Evolutionary conservation across 768 basidiomycete genomes (phyloP), one percentile per base, ranked within the genome.

Genomic region (Hirschioporus abietinus): DNA sequence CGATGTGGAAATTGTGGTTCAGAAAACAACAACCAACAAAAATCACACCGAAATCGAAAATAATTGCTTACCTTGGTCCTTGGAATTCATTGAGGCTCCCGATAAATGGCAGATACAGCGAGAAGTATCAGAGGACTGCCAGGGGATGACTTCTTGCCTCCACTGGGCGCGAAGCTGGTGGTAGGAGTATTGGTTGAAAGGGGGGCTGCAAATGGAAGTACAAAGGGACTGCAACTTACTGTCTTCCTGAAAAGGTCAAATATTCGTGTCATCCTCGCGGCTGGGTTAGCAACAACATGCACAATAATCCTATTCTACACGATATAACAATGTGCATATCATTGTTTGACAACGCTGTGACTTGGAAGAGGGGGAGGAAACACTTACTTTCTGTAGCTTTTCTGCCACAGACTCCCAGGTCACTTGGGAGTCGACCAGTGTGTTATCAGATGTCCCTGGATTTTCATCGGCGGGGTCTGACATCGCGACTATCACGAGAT

Each of bases 231-330:
- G 20, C 42, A 52, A 10, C 42, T 25, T 61, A 61, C 60, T 15
- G 60, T 61, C 25, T 61, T 61, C 30, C 30, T 25, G 60, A 25
- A 61, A 25, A 61, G 60, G 60, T 61, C 60, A 61, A 61, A 25
- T 34, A 61, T 25, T 34, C 60, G 60, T 61, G 25, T 61, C 24
- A 61, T 34, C 25, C 30, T 61, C 30, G 30, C 60, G 24, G 60
- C 60, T 25, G 60, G 60, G 60, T 61, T 61, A 34, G 60, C 30
- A 2, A 61, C 30, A 34, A 34, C 30, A 61, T 61, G 60, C 24
- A 61, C 25, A 61, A 61, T 61, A 34, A 61, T 61, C 25, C 60
- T 34, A 25, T 25, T 34, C 60, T 61, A 34, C 60, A 61, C 42
- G 42, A 18, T 34, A 34, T 24, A 61, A 61, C 60, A 61, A 25